phyloP scores from a whole-genome alignment of 768 basidiomycete species.

The Coprinopsis marcescibilis region DNA sequence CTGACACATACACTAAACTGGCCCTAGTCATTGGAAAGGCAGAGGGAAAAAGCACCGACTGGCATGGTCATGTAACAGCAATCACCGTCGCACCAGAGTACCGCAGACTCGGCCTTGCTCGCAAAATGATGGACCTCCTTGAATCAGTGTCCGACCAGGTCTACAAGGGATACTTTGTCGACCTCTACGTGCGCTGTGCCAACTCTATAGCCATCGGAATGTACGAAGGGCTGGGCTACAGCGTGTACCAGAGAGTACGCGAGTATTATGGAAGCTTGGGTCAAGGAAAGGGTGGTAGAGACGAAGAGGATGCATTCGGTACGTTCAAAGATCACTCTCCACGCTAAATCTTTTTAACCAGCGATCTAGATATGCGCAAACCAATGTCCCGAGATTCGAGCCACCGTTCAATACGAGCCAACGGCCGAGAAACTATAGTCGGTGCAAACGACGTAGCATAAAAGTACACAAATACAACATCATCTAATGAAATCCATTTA shows the following conservation, averaged over 20 bases:
- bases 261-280: slow-evolving; percentile 86
- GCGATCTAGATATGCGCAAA: slow-evolving; percentile 59
- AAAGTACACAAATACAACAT: slow-evolving; percentile 3
- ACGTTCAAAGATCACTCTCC: slow-evolving; percentile 23
- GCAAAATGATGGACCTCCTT: slow-evolving; percentile 80
- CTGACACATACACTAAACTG: slow-evolving; percentile 1
- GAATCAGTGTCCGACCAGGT: slow-evolving; percentile 79
- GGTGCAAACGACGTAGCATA: slow-evolving; percentile 54
- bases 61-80: slow-evolving; percentile 95
- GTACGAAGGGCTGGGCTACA: slow-evolving; percentile 93
- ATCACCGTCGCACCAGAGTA: slow-evolving; percentile 93
- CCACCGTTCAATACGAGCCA: slow-evolving; percentile 61
- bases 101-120: slow-evolving; percentile 81
- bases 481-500: slow-evolving; percentile 8
- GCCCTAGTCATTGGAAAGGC: slow-evolving; percentile 86
- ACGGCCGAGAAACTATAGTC: slow-evolving; percentile 71
- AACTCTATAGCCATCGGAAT: slow-evolving; percentile 81
- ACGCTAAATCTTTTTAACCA: background rate
- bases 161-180: slow-evolving; percentile 87
- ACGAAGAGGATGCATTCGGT: slow-evolving; percentile 93
- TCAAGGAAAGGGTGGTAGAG: slow-evolving; percentile 66
- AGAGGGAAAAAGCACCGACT: slow-evolving; percentile 68
- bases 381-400: slow-evolving; percentile 57
- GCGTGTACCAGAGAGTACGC: slow-evolving; percentile 83
- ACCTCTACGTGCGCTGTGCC: slow-evolving; percentile 90